These are phyloP conservation scores for Hypoxylon subgilvum DNA, from an alignment of 495 filamentous ascomycete genomes.

Conservation along the genomic window DNA sequence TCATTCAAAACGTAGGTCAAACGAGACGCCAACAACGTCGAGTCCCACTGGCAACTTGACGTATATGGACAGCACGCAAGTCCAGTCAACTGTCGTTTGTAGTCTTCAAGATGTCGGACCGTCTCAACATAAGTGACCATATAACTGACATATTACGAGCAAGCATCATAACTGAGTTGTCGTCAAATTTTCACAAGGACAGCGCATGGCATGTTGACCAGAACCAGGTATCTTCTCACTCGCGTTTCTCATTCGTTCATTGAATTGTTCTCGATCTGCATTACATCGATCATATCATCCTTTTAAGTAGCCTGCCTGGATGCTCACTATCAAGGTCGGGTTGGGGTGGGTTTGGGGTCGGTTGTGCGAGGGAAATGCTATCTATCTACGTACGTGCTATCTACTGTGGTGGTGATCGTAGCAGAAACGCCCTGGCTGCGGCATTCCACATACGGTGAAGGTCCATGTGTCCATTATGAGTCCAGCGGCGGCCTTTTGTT, in stretches of 20 bases:
- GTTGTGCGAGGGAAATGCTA: not conserved
- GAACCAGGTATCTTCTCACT: not conserved
- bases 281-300: not conserved
- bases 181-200: too few species aligned
- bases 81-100: too few species aligned
- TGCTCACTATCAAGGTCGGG: not conserved
- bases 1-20: too few species aligned
- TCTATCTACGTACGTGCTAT: constrained; percentile 38
- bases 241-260: too few species aligned
- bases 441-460: not conserved
- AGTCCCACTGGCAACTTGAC: too few species aligned
- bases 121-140: too few species aligned
- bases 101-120: too few species aligned
- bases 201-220: too few species aligned
- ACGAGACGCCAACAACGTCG: too few species aligned
- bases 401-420: constrained; percentile 33
- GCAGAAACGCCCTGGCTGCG: constrained; percentile 11
- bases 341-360: not conserved
- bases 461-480: constrained; percentile 11
- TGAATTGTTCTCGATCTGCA: not conserved
- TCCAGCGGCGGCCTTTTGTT: constrained; percentile 6
- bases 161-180: too few species aligned
- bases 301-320: not conserved
- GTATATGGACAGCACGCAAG: too few species aligned
- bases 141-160: too few species aligned